Evolutionary conservation across 164 flowering plant genomes (phyloP).

Genomic region (Sedum album): DNA sequence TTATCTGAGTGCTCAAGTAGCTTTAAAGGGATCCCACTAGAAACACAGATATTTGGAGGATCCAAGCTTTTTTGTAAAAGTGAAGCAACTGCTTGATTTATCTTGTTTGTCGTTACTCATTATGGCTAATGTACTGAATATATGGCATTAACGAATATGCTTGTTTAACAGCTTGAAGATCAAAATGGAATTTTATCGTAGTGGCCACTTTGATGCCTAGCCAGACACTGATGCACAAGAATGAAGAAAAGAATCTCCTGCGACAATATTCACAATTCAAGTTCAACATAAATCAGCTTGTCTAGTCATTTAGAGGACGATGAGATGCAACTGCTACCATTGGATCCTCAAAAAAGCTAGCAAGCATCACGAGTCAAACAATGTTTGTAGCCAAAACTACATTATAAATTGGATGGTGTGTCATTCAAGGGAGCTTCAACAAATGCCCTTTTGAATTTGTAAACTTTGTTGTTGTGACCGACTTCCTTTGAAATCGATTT

Average conservation of each 20-base stretch:
- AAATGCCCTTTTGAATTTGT: too few species aligned
- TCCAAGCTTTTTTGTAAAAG: neutral
- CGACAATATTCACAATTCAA: neutral
- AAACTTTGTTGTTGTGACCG: too few species aligned
- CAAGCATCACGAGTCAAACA: too few species aligned
- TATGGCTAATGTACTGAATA: neutral
- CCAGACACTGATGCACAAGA: neutral
- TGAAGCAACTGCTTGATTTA: neutral
- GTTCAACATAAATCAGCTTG: too few species aligned
- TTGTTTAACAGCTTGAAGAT: neutral
- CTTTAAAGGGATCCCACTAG: slow-evolving; percentile 1
- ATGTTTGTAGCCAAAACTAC: too few species aligned
- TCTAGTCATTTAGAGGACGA: too few species aligned
- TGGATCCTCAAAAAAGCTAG: too few species aligned
- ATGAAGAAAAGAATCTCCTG: neutral
- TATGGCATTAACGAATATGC: neutral
- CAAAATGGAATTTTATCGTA: neutral
- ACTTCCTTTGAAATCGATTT: too few species aligned
- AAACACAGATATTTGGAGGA: neutral
- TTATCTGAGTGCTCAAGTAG: neutral
- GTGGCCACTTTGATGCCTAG: neutral
- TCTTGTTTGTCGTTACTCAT: neutral
- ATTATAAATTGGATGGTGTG: too few species aligned
- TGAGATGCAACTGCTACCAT: too few species aligned
- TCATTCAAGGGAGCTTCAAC: too few species aligned